A percentile compares a stretch with the other conserved stretches of the same genome.
phyloP scores from a whole-genome alignment of 192 early-diverging fungal species.

The Irineochytrium annulatum region DNA sequence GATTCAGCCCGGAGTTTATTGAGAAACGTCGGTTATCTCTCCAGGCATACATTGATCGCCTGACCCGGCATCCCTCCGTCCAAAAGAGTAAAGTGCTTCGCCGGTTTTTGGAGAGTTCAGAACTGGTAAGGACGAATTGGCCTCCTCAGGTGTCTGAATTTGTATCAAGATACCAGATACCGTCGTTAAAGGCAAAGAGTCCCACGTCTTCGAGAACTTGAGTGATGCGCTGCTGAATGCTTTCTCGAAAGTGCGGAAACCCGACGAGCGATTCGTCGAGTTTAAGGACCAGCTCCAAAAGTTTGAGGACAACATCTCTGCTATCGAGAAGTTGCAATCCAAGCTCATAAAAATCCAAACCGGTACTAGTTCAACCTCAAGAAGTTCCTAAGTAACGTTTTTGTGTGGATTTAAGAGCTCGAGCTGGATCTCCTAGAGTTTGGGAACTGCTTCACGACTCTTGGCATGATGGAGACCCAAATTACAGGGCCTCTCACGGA shows the following conservation, averaged over 20 bases:
- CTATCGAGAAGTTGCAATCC: conserved; percentile 79
- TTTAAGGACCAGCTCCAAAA: conserved; percentile 78
- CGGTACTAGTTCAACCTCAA: conserved; percentile 30
- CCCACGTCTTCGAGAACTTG: conserved; percentile 72
- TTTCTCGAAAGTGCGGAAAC: conserved; percentile 85
- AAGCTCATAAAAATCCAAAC: conserved; percentile 63
- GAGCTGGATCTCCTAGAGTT: conserved; percentile 77
- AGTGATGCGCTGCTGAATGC: conserved; percentile 84
- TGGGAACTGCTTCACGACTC: conserved; percentile 66
- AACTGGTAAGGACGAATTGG: conserved; percentile 38
- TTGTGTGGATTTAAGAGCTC: conserved; percentile 52
- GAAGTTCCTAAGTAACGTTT: background rate
- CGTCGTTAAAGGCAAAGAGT: conserved; percentile 19
- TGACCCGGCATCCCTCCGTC: conserved; percentile 76
- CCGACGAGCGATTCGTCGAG: conserved; percentile 79
- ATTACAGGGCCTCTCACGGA: conserved; percentile 71
- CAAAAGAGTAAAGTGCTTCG: conserved; percentile 64
- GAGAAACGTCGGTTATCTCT: conserved; percentile 69
- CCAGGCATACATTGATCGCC: conserved; percentile 79
- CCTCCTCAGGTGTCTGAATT: background rate
- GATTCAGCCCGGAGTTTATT: conserved; percentile 91
- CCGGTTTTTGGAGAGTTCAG: conserved; percentile 79
- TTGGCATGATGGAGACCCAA: conserved; percentile 82
- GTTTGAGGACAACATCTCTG: conserved; percentile 79
- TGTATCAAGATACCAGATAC: conserved; percentile 15